Conservation (phyloP, 192 early-diverging fungal genomes). For the Rhizoclosmatium globosum region DNA sequence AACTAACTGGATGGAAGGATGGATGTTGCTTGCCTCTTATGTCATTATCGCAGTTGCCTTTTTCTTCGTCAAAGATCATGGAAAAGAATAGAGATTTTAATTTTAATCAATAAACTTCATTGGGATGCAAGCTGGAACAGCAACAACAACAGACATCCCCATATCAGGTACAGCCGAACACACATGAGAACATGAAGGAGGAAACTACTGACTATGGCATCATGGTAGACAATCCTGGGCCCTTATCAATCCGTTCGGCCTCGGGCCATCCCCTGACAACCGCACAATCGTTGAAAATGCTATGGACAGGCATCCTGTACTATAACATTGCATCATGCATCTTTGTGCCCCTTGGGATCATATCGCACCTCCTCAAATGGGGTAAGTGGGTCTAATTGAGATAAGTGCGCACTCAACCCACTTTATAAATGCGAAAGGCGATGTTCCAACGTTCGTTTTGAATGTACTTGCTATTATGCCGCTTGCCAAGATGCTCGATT, state of each 20-base stretch:
- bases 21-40: conserved; percentile 83
- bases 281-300: conserved; percentile 18
- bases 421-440: conserved; percentile 17
- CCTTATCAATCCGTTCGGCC: too few relatives aligned
- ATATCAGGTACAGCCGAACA: too few relatives aligned
- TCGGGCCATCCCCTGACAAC: conserved; percentile 4
- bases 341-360: conserved; percentile 84
- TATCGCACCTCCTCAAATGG: conserved; percentile 73
- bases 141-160: too few relatives aligned
- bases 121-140: too few relatives aligned
- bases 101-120: too few relatives aligned
- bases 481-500: conserved; percentile 86
- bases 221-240: too few relatives aligned
- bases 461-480: conserved; percentile 92
- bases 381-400: conserved; percentile 20
- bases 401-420: too few relatives aligned
- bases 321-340: conserved; percentile 72
- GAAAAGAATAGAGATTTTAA: too few relatives aligned
- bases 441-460: conserved; percentile 73
- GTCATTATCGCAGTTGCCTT: conserved; percentile 86
- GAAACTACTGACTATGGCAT: too few relatives aligned
- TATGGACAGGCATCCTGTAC: conserved; percentile 26
- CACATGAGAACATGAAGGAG: too few relatives aligned
- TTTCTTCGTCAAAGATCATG: conserved; percentile 53
- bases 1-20: conserved; percentile 93